Percentiles rank a stretch among this genome's conserved stretches.
Evolutionary conservation across 1,284 basidiomycete species (phyloP).

Genomic region (Irpex lacteus): DNA sequence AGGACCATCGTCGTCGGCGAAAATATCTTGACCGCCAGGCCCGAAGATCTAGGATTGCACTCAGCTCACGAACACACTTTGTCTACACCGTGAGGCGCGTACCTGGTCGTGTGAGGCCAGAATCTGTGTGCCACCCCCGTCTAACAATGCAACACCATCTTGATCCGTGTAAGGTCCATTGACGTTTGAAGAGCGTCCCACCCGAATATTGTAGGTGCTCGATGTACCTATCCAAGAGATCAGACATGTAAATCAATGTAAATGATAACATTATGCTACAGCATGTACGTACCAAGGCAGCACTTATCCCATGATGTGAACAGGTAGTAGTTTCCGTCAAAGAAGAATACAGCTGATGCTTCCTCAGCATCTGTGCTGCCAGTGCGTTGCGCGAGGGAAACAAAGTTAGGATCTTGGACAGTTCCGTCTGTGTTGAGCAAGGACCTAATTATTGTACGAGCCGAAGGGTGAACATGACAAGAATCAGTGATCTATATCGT

Average conservation of each 20-base stretch:
- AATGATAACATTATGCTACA: not conserved
- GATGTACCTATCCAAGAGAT: conserved; percentile 16
- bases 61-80: not conserved
- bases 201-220: conserved; percentile 59
- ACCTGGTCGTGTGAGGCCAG: not conserved
- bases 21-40: not conserved
- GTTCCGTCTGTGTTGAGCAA: not conserved
- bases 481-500: no score
- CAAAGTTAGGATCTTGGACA: not conserved
- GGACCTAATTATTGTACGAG: conserved; percentile 9
- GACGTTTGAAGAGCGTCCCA: conserved; percentile 44
- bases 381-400: not conserved
- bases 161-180: conserved; percentile 48
- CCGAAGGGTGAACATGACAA: no score
- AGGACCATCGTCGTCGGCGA: not conserved
- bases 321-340: not conserved
- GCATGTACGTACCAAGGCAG: not conserved
- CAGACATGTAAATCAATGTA: no score
- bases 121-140: not conserved
- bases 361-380: not conserved
- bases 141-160: conserved; percentile 38
- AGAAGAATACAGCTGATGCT: not conserved
- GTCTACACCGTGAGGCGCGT: not conserved
- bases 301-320: not conserved
- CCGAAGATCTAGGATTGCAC: not conserved